Evolutionary conservation across 176 grass and related monocot genomes (phyloP), one percentile per base, ranked within the genome.

Genomic region (Triticum urartu): DNA sequence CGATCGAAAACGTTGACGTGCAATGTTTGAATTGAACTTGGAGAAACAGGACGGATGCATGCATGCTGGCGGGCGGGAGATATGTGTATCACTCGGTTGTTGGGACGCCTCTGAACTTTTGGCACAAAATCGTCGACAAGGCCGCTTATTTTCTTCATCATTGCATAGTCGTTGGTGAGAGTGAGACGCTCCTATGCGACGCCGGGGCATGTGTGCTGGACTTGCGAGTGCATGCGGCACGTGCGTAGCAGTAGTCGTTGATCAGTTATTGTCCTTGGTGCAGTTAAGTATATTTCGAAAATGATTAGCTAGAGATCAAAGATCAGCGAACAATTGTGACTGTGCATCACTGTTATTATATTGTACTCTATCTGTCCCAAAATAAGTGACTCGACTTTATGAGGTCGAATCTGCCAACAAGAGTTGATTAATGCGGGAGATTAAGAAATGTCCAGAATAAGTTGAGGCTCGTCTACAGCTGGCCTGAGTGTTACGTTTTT

Each of bases 141-240:
- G 42, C 42, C 39, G 8, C 39, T 40, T 47, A 45, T 45, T 45
- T 47, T 47, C 43, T 47, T 18, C 24, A 39, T 39, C 38, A 7
- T 9, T 42, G 3, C 10, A 61, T 4, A 81, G 78, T 40, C 21
- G 15, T 20, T 38, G 78, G 45, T 9, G 11, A 14, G 45, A 14
- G 10, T 38, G 78, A 10, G 70, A 90, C 84, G 84, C 84, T 72
- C 64, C 39, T 12, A 43, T 11, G 72, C 64, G 72, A 78, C 83
- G 32, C 9, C 7, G 82, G 34, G 45, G 61, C 48, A 18, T 0
- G 48, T 6, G 18, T 61, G 24, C 10, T 3, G 9, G 65, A 71
- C 64, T 66, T 9, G 15, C 24, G 5, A 42, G 17, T 42, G 71
- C 62, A 11, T 15, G 43, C 43, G 43, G 77, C 35, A 47, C 36